Conservation (phyloP, 192 early-diverging fungal species). For the Mortierella antarctica region DNA sequence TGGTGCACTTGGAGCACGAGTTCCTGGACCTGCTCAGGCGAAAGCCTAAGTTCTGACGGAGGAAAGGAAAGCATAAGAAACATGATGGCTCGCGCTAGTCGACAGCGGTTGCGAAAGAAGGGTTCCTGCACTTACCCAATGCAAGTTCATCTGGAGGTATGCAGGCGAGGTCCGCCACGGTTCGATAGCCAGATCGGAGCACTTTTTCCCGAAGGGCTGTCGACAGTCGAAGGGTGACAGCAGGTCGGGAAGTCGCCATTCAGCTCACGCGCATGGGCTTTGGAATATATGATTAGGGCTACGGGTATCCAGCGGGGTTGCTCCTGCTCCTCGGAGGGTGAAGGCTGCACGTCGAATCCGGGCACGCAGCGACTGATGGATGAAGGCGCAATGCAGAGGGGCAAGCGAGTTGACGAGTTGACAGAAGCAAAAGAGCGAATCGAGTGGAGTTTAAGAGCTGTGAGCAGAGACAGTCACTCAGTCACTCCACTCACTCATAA, state of each 20-base stretch:
- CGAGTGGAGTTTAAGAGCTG: too few relatives aligned
- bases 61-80: background rate
- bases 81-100: background rate
- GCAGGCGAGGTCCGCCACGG: constrained; percentile 26
- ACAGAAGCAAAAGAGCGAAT: too few relatives aligned
- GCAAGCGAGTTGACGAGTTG: too few relatives aligned
- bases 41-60: constrained; percentile 23
- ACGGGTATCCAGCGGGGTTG: too few relatives aligned
- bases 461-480: too few relatives aligned
- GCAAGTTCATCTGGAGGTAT: constrained; percentile 11
- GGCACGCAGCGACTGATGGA: too few relatives aligned
- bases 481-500: background rate
- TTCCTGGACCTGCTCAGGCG: constrained; percentile 12
- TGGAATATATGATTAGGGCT: too few relatives aligned
- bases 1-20: constrained; percentile 15
- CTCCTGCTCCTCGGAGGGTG: too few relatives aligned
- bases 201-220: constrained; percentile 21
- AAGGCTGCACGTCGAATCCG: too few relatives aligned
- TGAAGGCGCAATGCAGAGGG: too few relatives aligned
- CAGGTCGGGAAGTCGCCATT: constrained; percentile 32
- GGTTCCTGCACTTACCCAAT: background rate
- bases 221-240: constrained; percentile 34
- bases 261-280: background rate
- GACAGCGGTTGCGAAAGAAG: background rate
- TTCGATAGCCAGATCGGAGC: constrained; percentile 26